Evolutionary conservation across 1,284 basidiomycete species (phyloP).

Genomic region (Singerocomus rubriflavus): DNA sequence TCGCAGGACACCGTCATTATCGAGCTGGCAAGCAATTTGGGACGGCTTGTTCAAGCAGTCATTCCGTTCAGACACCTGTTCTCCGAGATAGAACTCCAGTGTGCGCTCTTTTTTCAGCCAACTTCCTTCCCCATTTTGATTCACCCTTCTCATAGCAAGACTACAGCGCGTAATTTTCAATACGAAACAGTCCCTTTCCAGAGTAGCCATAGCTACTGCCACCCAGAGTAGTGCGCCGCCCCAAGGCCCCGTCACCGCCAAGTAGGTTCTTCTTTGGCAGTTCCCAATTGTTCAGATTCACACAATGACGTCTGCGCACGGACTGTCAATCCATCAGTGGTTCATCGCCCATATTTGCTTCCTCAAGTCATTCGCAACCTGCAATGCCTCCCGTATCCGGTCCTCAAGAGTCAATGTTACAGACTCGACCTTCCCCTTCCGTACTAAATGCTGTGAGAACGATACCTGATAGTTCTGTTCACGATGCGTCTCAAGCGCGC

Average conservation of each 20-base stretch:
- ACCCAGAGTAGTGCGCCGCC: not conserved
- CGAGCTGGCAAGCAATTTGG: constrained; percentile 15
- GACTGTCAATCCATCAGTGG: constrained; percentile 2
- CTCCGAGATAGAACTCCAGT: constrained; percentile 22
- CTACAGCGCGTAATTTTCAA: constrained; percentile 19
- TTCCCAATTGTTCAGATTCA: constrained; percentile 5
- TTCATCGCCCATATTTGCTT: not conserved
- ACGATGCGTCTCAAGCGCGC: not conserved
- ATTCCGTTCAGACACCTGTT: constrained; percentile 23
- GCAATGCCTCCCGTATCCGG: not conserved
- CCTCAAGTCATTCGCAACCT: not conserved
- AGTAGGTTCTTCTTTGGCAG: constrained; percentile 14
- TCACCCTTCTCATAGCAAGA: constrained; percentile 14
- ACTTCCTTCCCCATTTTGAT: not conserved
- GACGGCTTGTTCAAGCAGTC: constrained; percentile 18
- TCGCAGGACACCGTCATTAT: not conserved
- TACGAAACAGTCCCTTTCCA: not conserved
- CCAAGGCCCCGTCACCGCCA: not conserved
- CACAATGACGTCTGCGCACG: not conserved
- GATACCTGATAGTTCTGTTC: not conserved
- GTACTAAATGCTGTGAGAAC: not conserved
- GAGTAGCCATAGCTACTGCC: not conserved
- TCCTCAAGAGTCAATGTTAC: not conserved
- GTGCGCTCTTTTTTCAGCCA: constrained; percentile 10
- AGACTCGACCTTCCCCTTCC: not conserved